Evolutionary conservation across 257 asterid species (phyloP).

Genomic region (Petrea volubilis): DNA sequence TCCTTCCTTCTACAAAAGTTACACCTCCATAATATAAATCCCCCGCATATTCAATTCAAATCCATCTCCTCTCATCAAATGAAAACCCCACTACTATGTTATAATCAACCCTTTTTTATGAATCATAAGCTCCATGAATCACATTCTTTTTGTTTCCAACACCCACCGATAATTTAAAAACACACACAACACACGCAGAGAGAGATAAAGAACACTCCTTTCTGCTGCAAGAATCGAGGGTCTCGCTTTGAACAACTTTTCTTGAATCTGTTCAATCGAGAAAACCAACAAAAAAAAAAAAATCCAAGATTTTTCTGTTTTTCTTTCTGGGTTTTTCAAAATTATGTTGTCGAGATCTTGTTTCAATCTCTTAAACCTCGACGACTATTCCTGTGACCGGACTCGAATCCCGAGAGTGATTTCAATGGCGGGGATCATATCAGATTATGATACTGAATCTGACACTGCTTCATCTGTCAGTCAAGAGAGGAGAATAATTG

Average conservation of each 20-base stretch:
- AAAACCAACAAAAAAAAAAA: too few relatives aligned
- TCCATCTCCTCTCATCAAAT: conserved; percentile 1
- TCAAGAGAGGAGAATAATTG: conserved; percentile 59
- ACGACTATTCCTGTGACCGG: conserved; percentile 66
- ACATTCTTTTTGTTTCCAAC: conserved; percentile 33
- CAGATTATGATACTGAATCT: conserved; percentile 53
- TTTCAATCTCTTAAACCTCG: conserved; percentile 68
- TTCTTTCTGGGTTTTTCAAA: conserved; percentile 1
- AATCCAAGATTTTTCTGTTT: conserved; percentile 8
- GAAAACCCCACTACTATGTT: background rate
- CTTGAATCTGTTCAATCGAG: background rate
- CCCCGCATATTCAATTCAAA: conserved; percentile 10
- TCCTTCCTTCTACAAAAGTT: conserved; percentile 28
- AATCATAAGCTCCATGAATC: conserved; percentile 23
- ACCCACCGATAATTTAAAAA: conserved; percentile 22
- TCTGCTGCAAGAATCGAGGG: background rate
- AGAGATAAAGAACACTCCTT: background rate
- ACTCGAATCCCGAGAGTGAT: conserved; percentile 71
- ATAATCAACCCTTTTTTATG: background rate
- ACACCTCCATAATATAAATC: conserved; percentile 7
- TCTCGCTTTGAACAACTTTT: conserved; percentile 14
- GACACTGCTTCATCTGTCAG: conserved; percentile 33
- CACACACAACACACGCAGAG: background rate
- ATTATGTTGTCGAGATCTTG: conserved; percentile 82
- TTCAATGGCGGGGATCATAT: conserved; percentile 63